Conservation (phyloP, 495 filamentous ascomycete species). For the Sabuloglossum arenarium region DNA sequence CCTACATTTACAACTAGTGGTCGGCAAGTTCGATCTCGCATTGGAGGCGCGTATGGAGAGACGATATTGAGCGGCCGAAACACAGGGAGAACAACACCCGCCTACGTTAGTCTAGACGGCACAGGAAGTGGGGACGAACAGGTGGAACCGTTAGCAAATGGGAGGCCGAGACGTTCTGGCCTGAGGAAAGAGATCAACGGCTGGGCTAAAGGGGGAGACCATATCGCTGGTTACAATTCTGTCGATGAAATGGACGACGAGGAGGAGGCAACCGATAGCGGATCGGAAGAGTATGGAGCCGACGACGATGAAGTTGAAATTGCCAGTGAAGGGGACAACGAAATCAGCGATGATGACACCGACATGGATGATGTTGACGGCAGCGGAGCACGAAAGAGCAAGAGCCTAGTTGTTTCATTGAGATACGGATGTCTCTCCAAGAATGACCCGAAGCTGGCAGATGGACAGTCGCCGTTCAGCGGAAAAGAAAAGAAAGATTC, state of each 20-base stretch:
- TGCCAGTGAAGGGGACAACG: constrained; percentile 30
- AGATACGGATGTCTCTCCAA: constrained; percentile 13
- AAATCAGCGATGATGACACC: constrained; percentile 15
- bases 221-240: constrained; percentile 28
- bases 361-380: constrained; percentile 14
- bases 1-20: constrained; percentile 82
- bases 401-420: constrained; percentile 47
- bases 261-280: constrained; percentile 32
- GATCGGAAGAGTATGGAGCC: constrained; percentile 39
- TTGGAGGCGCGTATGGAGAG: constrained; percentile 64
- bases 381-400: constrained; percentile 2
- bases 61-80: constrained; percentile 32
- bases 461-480: neutral
- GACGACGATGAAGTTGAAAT: constrained; percentile 29
- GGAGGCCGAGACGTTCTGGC: constrained; percentile 14
- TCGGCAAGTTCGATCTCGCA: constrained; percentile 56
- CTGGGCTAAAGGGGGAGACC: constrained; percentile 15
- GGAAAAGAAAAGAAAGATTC: neutral
- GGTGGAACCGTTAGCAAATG: neutral
- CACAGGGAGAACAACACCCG: constrained; percentile 14
- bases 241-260: constrained; percentile 44
- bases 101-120: neutral
- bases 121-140: neutral
- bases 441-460: neutral
- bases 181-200: constrained; percentile 18